Evolutionary conservation across 495 filamentous ascomycete genomes (phyloP), one percentile per base, ranked within the genome.

Genomic region (Pseudevernia furfuracea): DNA sequence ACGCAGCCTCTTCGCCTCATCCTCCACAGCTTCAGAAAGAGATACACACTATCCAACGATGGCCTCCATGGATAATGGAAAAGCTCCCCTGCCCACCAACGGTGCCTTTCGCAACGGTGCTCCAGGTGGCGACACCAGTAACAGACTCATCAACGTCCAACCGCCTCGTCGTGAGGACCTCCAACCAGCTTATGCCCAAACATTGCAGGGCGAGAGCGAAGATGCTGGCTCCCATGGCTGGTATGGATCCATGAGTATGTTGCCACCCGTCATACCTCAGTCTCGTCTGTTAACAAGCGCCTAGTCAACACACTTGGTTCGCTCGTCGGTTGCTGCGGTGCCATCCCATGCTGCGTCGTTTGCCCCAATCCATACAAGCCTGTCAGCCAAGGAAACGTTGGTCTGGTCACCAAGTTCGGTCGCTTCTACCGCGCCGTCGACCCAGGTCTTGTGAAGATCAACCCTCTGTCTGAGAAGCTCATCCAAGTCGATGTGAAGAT

Each of bases 401-500:
- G 94, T 63, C 81, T 99, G 37, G 87, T 99, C 68, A 96, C 92
- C 70, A 92, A 89, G 74, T 99, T 97, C 69, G 94, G 94, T 73
- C 89, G 90, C 56, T 97, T 98, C 79, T 90, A 95, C 75, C 90
- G 92, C 69, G 90, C 94, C 34, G 94, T 99, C 62, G 94, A 99
- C 76, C 94, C 94, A 32, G 94, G 94, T 75, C 85, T 99, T 37
- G 92, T 97, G 73, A 96, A 96, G 81, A 85, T 99, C 79, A 99
- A 99, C 79, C 92, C 92, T n/a, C 85, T 97, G 57, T 91, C 87
- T 68, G 94, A 99, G 79, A 83, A 80, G 55, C 82, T 99, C 32
- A 88, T 88, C 68, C 89, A 93, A 67, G 89, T 99, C 68, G 94
- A 99, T 74, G 94, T 99, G 75, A 97, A 97, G 85, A 97, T 97